phyloP scores from a whole-genome alignment of 176 grass and related monocot genomes.

The Poa pratensis region DNA sequence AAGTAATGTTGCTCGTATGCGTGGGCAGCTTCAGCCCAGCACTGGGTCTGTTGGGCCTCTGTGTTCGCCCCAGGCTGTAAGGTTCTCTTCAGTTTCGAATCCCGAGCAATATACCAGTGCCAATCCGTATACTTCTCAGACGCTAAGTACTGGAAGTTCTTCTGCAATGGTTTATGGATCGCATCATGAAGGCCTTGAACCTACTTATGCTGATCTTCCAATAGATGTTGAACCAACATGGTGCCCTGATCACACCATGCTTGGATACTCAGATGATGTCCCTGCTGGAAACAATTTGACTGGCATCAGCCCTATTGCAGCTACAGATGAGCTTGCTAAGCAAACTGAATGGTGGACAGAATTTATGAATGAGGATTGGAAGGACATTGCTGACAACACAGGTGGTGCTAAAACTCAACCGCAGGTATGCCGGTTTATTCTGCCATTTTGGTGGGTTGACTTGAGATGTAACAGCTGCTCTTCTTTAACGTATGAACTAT shows the following conservation, averaged over 20 bases:
- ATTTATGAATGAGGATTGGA: slow-evolving; percentile 58
- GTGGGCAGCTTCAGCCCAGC: slow-evolving; percentile 45
- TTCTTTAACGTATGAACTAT: background rate
- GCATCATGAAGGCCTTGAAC: slow-evolving; percentile 47
- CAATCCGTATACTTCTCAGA: slow-evolving; percentile 52
- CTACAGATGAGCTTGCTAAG: slow-evolving; percentile 56
- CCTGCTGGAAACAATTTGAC: slow-evolving; percentile 47
- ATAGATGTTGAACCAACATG: slow-evolving; percentile 53
- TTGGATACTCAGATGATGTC: slow-evolving; percentile 58
- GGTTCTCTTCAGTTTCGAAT: slow-evolving; percentile 50
- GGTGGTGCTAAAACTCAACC: slow-evolving; percentile 30
- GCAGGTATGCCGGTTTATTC: slow-evolving; percentile 38
- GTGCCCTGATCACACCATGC: slow-evolving; percentile 51
- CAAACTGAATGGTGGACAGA: slow-evolving; percentile 68
- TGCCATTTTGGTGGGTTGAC: slow-evolving; percentile 6
- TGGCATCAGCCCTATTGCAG: slow-evolving; percentile 39
- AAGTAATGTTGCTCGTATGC: slow-evolving; percentile 24
- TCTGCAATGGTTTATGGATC: slow-evolving; percentile 42
- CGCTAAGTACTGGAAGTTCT: slow-evolving; percentile 40
- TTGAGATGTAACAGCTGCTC: background rate
- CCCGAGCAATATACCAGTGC: slow-evolving; percentile 42
- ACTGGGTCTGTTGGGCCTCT: slow-evolving; percentile 51
- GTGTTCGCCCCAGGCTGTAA: slow-evolving; percentile 43
- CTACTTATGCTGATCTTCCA: slow-evolving; percentile 43
- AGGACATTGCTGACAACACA: slow-evolving; percentile 46